Evolutionary conservation across 306 rosid species (phyloP).

Genomic region (Begonia fuchsioides): DNA sequence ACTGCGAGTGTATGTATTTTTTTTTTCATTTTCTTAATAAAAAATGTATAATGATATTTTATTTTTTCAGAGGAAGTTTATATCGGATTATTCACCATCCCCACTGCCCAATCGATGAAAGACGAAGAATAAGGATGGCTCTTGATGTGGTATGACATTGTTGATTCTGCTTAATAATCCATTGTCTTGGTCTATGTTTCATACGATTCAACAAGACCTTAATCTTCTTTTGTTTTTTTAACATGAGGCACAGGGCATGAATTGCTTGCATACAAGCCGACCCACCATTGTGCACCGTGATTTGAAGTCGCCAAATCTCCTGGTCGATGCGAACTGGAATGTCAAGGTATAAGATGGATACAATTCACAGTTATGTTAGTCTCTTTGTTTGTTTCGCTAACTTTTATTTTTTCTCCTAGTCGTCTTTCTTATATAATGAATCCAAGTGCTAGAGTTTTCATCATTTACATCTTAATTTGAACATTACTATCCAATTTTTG

Average conservation of each 20-base stretch:
- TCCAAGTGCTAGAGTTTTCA: background rate
- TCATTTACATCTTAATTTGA: background rate
- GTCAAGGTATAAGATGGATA: constrained; percentile 55
- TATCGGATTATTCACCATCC: constrained; percentile 84
- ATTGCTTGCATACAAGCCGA: constrained; percentile 81
- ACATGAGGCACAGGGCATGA: constrained; percentile 95
- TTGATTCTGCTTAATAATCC: too few relatives aligned
- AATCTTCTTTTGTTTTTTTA: constrained; percentile 5
- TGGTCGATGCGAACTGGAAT: constrained; percentile 97
- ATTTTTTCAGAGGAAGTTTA: constrained; percentile 68
- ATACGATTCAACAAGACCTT: too few relatives aligned
- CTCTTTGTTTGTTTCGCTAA: constrained; percentile 1
- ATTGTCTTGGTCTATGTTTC: too few relatives aligned
- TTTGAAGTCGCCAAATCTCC: constrained; percentile 90
- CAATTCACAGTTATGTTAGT: constrained; percentile 7
- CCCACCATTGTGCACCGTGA: constrained; percentile 98
- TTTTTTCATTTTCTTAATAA: constrained; percentile 6
- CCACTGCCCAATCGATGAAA: constrained; percentile 75
- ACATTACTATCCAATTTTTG: background rate
- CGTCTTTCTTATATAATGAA: too few relatives aligned
- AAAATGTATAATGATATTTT: background rate
- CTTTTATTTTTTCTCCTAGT: background rate
- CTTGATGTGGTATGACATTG: constrained; percentile 74
- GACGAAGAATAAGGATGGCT: constrained; percentile 91
- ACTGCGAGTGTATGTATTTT: background rate